Percentiles rank a stretch among this genome's conserved stretches.
Evolutionary conservation across 352 stramenopile genomes (phyloP).

Genomic region (Pseudoperonospora humuli): DNA sequence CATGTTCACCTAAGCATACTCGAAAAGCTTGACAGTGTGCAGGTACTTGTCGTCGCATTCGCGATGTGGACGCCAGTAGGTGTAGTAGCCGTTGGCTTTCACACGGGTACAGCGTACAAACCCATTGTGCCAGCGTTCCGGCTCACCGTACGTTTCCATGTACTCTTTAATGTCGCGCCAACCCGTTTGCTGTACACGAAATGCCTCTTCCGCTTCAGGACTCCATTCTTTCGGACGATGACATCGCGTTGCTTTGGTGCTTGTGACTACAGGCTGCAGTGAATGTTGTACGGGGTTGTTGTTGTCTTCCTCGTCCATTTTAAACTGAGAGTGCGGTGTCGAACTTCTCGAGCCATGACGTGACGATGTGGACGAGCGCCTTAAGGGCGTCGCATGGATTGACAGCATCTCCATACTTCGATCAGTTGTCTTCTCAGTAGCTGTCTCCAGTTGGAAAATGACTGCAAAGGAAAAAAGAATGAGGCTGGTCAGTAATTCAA

Average conservation of each 20-base stretch:
- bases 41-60: conserved; percentile 83
- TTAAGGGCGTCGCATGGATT: conserved; percentile 29
- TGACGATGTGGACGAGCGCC: conserved; percentile 21
- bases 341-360: no score
- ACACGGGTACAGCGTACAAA: no score
- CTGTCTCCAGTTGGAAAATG: not conserved
- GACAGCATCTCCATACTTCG: conserved; percentile 27
- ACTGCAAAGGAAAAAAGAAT: not conserved
- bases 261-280: conserved; percentile 33
- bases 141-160: conserved; percentile 66
- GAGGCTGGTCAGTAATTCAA: conserved; percentile 4
- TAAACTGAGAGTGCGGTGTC: conserved; percentile 34
- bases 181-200: conserved; percentile 63
- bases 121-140: conserved; percentile 64
- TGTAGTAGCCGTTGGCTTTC: no score
- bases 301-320: conserved; percentile 46
- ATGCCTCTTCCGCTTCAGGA: conserved; percentile 60
- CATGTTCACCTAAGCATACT: conserved; percentile 37
- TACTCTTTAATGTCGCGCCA: conserved; percentile 79
- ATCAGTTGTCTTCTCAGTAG: conserved; percentile 1
- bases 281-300: conserved; percentile 15
- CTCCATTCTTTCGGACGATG: conserved; percentile 67
- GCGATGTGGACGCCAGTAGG: conserved; percentile 59
- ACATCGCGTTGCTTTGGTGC: conserved; percentile 48
- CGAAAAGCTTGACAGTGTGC: conserved; percentile 71